These are phyloP conservation scores for Withania somnifera DNA, from an alignment of 305 asterid species.

Conservation along the genomic window DNA sequence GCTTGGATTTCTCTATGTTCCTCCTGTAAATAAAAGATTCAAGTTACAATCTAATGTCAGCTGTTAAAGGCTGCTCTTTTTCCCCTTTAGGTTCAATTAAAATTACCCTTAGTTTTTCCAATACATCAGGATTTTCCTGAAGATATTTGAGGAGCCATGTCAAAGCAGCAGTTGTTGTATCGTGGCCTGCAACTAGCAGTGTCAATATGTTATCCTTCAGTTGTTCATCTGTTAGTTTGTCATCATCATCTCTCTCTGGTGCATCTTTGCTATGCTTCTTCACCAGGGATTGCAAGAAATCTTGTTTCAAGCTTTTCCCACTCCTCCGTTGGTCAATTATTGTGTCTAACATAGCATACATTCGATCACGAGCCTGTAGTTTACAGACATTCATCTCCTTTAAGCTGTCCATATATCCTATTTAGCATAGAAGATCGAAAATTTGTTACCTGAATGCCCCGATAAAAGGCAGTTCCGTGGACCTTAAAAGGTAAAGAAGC, in stretches of 20 bases:
- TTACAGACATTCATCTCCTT: neutral
- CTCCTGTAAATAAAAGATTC: conserved; percentile 32
- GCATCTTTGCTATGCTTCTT: conserved; percentile 43
- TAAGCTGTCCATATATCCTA: neutral
- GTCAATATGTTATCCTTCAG: conserved; percentile 76
- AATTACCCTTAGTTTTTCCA: conserved; percentile 55
- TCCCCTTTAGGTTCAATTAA: neutral
- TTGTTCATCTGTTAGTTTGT: conserved; percentile 65
- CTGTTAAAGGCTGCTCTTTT: neutral
- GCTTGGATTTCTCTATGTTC: conserved; percentile 55
- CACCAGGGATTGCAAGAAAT: conserved; percentile 59
- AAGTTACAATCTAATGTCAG: neutral
- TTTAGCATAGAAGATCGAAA: neutral
- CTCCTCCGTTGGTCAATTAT: conserved; percentile 44
- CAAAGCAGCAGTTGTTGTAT: conserved; percentile 78
- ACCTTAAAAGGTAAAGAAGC: conserved; percentile 63
- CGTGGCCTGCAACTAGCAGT: conserved; percentile 76
- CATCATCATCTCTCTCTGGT: conserved; percentile 41
- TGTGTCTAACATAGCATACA: conserved; percentile 66
- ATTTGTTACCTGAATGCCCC: conserved; percentile 55
- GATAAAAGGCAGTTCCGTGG: conserved; percentile 78
- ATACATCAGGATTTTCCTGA: conserved; percentile 53
- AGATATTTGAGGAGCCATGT: conserved; percentile 74
- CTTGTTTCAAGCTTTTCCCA: conserved; percentile 47
- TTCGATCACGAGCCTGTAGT: conserved; percentile 68